Evolutionary conservation across 768 basidiomycete genomes (phyloP).

Genomic region (Crassisporium funariophilum): DNA sequence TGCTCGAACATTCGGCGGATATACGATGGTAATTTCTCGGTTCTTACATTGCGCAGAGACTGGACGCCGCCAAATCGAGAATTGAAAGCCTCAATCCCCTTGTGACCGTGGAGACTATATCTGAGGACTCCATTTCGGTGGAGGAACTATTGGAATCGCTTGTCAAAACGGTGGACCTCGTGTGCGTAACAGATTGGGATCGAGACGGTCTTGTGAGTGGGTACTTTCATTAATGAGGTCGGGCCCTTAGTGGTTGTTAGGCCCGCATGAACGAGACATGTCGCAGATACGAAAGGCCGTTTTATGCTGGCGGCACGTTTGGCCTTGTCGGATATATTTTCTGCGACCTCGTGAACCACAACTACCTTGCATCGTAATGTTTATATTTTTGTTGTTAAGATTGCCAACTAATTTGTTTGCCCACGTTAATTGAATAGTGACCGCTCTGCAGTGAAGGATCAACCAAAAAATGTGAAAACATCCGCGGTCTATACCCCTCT

Average conservation of each 20-base stretch:
- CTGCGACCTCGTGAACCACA: conserved; percentile 86
- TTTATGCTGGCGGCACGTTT: conserved; percentile 92
- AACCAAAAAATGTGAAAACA: conserved; percentile 58
- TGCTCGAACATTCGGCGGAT: conserved; percentile 25
- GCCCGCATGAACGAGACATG: conserved; percentile 79
- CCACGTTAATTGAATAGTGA: conserved; percentile 44
- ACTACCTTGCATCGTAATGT: conserved; percentile 76
- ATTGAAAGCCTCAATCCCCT: conserved; percentile 93
- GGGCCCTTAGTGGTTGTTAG: conserved; percentile 42
- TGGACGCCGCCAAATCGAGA: conserved; percentile 80
- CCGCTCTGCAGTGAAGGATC: conserved; percentile 61
- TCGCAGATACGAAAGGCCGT: conserved; percentile 69
- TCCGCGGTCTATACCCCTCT: conserved; percentile 69
- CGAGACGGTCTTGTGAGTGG: conserved; percentile 67
- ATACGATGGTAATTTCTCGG: conserved; percentile 45
- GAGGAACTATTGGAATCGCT: conserved; percentile 58
- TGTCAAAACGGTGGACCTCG: conserved; percentile 72
- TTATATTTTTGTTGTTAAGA: conserved; percentile 1
- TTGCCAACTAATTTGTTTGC: conserved; percentile 3
- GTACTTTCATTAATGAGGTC: conserved; percentile 1
- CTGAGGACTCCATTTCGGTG: conserved; percentile 49
- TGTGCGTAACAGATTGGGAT: conserved; percentile 84
- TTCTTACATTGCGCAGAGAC: conserved; percentile 56
- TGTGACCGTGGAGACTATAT: conserved; percentile 74
- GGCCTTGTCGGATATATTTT: conserved; percentile 94